A percentile compares a stretch with the other conserved stretches of the same genome.
Conservation (phyloP, 208 protist species). For the Wallacemonas sp. region DNA sequence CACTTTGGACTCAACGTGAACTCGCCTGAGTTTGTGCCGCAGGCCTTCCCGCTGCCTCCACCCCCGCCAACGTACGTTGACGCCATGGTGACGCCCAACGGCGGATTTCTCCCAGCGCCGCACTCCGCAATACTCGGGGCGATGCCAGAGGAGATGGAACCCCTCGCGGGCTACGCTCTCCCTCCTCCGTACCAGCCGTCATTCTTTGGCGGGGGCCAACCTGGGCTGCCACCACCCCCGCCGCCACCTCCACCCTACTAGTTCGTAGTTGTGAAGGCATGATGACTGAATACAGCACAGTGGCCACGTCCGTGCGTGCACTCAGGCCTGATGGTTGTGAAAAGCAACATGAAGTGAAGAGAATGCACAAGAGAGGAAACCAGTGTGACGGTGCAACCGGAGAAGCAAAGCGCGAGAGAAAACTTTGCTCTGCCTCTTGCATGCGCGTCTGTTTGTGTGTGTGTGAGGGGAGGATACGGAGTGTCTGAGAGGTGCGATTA, state of each 20-base stretch:
- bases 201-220: neutral
- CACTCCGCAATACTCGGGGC: slow-evolving; percentile 31
- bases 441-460: neutral
- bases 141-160: slow-evolving; percentile 16
- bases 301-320: too few relatives aligned
- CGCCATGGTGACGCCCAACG: slow-evolving; percentile 12
- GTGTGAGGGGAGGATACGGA: neutral
- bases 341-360: too few relatives aligned
- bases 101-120: slow-evolving; percentile 31
- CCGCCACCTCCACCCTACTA: slow-evolving; percentile 28
- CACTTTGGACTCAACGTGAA: slow-evolving; percentile 40
- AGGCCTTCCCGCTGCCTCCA: slow-evolving; percentile 21
- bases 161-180: slow-evolving; percentile 34
- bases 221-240: slow-evolving; percentile 6
- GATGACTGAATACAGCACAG: neutral
- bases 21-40: slow-evolving; percentile 49
- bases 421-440: slow-evolving; percentile 5
- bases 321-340: too few relatives aligned
- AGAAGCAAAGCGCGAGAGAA: too few relatives aligned
- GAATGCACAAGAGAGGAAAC: too few relatives aligned
- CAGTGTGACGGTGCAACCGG: too few relatives aligned
- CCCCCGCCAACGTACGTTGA: slow-evolving; percentile 33
- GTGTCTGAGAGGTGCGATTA: too few relatives aligned
- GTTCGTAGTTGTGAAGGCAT: neutral
- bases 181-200: slow-evolving; percentile 33